phyloP scores from a whole-genome alignment of 441 rosid genomes.

The Euphorbia schlechtendalii region DNA sequence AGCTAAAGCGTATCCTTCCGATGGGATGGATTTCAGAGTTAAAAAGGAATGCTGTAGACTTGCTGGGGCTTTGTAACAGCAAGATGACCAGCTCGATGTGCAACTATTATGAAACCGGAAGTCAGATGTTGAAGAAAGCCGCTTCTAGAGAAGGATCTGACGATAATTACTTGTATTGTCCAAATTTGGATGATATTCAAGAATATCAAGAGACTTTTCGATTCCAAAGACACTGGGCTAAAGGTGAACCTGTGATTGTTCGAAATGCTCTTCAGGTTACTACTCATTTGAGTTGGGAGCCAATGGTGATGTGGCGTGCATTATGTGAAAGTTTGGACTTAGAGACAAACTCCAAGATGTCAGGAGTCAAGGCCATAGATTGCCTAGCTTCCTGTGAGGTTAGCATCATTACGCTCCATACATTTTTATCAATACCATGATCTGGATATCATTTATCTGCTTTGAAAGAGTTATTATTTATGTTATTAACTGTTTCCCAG shows the following conservation, averaged over 20 bases:
- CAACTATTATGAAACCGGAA: slow-evolving; percentile 21
- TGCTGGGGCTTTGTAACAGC: slow-evolving; percentile 25
- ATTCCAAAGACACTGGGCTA: slow-evolving; percentile 69
- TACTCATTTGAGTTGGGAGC: slow-evolving; percentile 90
- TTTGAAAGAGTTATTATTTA: background rate
- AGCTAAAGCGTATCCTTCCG: slow-evolving; percentile 66
- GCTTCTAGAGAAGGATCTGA: slow-evolving; percentile 47
- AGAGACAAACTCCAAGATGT: slow-evolving; percentile 43
- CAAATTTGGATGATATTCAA: slow-evolving; percentile 37
- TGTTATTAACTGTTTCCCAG: slow-evolving; percentile 4
- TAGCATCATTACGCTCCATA: slow-evolving; percentile 2
- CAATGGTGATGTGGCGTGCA: slow-evolving; percentile 96
- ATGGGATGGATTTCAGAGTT: slow-evolving; percentile 45
- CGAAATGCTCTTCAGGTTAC: slow-evolving; percentile 46
- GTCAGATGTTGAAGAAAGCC: slow-evolving; percentile 28
- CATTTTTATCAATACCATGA: background rate
- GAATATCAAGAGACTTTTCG: slow-evolving; percentile 35
- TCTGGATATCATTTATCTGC: slow-evolving; percentile 1
- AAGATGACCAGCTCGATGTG: slow-evolving; percentile 14
- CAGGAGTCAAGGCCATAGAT: slow-evolving; percentile 74
- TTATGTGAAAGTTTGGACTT: slow-evolving; percentile 53
- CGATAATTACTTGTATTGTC: slow-evolving; percentile 60
- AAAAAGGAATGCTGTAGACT: slow-evolving; percentile 31
- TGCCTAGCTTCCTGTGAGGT: slow-evolving; percentile 81
- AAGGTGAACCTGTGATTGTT: slow-evolving; percentile 83